Conservation (phyloP, 139 green algal genomes). For the Chlamydomonas incerta region DNA sequence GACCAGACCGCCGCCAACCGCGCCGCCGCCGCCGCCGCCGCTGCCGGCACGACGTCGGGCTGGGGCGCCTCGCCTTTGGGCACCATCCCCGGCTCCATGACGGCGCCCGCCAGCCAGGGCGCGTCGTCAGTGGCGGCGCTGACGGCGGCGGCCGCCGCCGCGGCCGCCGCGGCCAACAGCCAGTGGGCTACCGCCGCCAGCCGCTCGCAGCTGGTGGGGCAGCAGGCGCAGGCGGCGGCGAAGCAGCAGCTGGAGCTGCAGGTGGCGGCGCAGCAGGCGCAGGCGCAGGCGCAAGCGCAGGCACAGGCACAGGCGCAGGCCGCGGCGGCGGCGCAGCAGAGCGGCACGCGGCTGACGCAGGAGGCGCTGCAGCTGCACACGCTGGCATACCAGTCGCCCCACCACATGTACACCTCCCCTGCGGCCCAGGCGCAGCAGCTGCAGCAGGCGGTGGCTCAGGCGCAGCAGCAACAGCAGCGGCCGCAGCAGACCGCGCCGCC, state of each 20-base stretch:
- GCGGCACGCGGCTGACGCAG: background rate
- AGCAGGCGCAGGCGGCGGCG: background rate
- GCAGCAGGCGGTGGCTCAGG: background rate
- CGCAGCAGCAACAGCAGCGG: background rate
- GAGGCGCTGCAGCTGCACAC: background rate
- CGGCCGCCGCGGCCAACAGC: background rate
- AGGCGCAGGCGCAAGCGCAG: background rate
- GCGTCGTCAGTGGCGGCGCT: background rate
- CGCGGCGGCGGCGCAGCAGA: background rate
- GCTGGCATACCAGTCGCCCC: background rate
- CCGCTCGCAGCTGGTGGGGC: background rate
- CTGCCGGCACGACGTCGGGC: background rate
- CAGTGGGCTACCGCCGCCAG: background rate
- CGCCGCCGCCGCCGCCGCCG: background rate
- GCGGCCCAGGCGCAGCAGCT: background rate
- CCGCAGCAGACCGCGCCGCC: background rate
- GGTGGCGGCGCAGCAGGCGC: background rate
- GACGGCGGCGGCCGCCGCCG: background rate
- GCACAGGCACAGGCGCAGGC: background rate
- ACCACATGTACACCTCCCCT: background rate
- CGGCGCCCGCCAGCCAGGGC: background rate
- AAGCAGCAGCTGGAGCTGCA: slow-evolving; percentile 8
- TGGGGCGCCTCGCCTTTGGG: background rate
- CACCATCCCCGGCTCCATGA: background rate
- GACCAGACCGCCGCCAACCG: slow-evolving; percentile 4